A percentile compares a stretch with the other conserved stretches of the same genome.
Evolutionary conservation across 108 stramenopile genomes (phyloP).

Genomic region (Nitzschia palea): DNA sequence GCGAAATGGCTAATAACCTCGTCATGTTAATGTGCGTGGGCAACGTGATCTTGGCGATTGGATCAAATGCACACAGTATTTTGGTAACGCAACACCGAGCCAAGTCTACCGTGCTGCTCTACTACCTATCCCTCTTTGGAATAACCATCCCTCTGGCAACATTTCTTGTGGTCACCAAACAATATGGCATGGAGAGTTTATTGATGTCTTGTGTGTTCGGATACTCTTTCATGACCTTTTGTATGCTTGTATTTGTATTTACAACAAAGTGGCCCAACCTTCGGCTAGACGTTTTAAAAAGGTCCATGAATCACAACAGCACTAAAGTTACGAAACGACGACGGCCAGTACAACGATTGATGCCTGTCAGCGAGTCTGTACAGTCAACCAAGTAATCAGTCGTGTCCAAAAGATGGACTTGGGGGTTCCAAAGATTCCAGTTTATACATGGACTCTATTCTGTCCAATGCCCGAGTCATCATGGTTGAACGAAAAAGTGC

Average conservation of each 20-base stretch:
- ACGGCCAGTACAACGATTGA: neutral
- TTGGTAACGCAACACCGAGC: neutral
- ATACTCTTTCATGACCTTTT: neutral
- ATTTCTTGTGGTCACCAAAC: neutral
- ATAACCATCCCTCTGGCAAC: neutral
- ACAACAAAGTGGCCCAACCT: neutral
- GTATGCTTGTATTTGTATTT: neutral
- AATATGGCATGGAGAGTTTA: neutral
- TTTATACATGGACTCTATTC: too few species aligned
- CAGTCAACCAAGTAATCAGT: too few species aligned
- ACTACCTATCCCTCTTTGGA: neutral
- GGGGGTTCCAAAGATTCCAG: too few species aligned
- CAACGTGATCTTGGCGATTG: neutral
- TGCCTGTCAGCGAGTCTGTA: too few species aligned
- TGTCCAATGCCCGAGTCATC: too few species aligned
- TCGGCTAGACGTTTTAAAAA: neutral
- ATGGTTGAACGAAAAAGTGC: too few species aligned
- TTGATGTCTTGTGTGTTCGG: neutral
- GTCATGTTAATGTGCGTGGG: neutral
- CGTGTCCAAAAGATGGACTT: neutral
- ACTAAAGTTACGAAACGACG: neutral
- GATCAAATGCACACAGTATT: neutral
- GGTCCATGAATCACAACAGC: neutral
- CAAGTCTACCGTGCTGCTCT: neutral
- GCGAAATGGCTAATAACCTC: neutral